Conservation (phyloP, 352 stramenopile genomes). For the Bremia lactucae region DNA sequence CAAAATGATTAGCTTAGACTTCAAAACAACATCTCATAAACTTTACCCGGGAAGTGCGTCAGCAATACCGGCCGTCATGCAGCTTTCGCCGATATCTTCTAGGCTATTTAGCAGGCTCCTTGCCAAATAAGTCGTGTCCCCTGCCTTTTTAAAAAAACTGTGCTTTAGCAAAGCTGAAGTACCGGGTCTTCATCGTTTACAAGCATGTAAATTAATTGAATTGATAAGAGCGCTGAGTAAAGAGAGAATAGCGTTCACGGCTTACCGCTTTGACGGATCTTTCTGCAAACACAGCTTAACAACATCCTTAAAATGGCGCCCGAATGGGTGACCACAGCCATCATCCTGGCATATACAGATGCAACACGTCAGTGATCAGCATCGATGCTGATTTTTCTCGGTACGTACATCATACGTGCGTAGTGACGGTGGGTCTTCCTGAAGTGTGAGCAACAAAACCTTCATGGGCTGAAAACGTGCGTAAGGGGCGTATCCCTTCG, state of each 20-base stretch:
- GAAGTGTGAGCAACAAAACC: conserved; percentile 92
- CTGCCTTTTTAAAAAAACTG: conserved; percentile 85
- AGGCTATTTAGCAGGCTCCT: conserved; percentile 59
- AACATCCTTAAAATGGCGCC: conserved; percentile 81
- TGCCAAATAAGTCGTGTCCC: conserved; percentile 54
- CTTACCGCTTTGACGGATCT: conserved; percentile 73
- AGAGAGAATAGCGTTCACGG: background rate
- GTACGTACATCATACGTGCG: conserved; percentile 77
- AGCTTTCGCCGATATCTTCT: conserved; percentile 84
- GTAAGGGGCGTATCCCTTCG: conserved; percentile 98
- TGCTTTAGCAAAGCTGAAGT: conserved; percentile 80
- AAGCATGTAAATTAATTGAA: background rate
- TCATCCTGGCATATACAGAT: conserved; percentile 50
- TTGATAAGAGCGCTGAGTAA: background rate
- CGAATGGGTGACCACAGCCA: conserved; percentile 72
- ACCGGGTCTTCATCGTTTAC: conserved; percentile 35
- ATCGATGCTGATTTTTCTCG: background rate
- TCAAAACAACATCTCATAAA: too few relatives aligned
- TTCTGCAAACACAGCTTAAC: conserved; percentile 86
- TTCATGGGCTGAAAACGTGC: conserved; percentile 98
- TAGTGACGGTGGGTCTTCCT: conserved; percentile 92
- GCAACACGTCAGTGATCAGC: conserved; percentile 1
- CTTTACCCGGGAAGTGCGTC: conserved; percentile 71
- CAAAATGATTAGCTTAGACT: background rate
- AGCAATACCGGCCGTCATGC: conserved; percentile 74